Evolutionary conservation across 768 basidiomycete genomes (phyloP), one percentile per base, ranked within the genome.

Genomic region (Phaeotremella fagi): DNA sequence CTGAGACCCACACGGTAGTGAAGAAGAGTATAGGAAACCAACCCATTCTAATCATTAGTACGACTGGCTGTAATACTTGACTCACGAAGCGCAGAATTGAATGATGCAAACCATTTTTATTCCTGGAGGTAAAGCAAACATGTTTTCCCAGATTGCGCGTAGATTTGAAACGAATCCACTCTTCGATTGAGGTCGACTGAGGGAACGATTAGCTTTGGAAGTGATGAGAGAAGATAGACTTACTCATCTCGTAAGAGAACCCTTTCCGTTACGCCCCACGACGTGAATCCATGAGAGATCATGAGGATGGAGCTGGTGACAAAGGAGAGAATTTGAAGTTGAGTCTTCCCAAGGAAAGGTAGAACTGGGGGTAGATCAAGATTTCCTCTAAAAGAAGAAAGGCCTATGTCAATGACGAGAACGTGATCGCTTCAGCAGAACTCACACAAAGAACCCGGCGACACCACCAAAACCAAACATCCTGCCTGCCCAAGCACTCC

Each of bases 11-110:
- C 23, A 88, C 77, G 1, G 87, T 86, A 2, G 84, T 85, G 77
- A 90, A 92, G 75, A 92, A 91, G 1, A 94, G 78, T 23, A 90
- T 76, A 0, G 92, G 91, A 66, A 94, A 95, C 94, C 94, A 97
- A 6, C 82, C 87, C 54, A 91, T 79, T 52, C 24, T 22, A 51
- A 14, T 29, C 3, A 45, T 18, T 20, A 26, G 20, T 47, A 29
- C 35, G 16, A 26, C 36, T 45, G 20, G 15, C 27, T 24, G 29
- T 9, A 35, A n/a, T 9, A 9, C 11, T 22, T 52, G 29, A 28
- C 54, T 38, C 52, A 64, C 63, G 57, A 68, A 14, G 58, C 57
- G 22, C 63, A 71, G 37, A 80, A 87, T 49, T 78, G 66, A 63
- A 90, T 88, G 31, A 72, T 62, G 67, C 77, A 77, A 48, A 97